Evolutionary conservation across 208 protist genomes (phyloP).

Genomic region (Acanthamoeba castellanii): DNA sequence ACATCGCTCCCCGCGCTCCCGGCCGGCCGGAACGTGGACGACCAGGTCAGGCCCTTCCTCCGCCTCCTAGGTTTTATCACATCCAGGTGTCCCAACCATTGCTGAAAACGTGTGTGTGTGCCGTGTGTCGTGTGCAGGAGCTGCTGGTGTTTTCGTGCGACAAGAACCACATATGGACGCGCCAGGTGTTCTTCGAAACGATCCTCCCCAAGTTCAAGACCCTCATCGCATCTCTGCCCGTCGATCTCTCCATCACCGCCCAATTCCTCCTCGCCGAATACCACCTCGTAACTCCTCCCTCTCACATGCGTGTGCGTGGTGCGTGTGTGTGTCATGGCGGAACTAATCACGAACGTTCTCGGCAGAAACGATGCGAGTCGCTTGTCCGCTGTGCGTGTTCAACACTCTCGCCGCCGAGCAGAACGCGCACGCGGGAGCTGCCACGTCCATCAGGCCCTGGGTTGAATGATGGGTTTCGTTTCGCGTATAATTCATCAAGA

Average conservation of each 20-base stretch:
- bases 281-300: neutral
- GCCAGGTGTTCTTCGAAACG: constrained; percentile 50
- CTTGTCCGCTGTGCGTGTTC: constrained; percentile 27
- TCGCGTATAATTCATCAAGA: no score
- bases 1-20: neutral
- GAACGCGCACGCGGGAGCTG: neutral
- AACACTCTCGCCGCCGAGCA: constrained; percentile 33
- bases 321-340: neutral
- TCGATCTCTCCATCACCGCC: constrained; percentile 20
- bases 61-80: neutral
- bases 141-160: constrained; percentile 61
- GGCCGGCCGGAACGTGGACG: neutral
- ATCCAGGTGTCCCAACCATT: no score
- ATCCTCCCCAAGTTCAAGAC: constrained; percentile 48
- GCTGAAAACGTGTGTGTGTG: no score
- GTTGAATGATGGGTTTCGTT: neutral
- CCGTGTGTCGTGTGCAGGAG: neutral
- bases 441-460: neutral
- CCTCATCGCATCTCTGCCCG: neutral
- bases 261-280: constrained; percentile 31
- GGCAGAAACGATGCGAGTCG: neutral
- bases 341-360: no score
- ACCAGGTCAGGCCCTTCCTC: neutral
- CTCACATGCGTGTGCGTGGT: neutral
- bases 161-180: constrained; percentile 39